Base-by-base conservation (phyloP, 2,329 filamentous ascomycete species). In the Hypoxylon sp. region DNA sequence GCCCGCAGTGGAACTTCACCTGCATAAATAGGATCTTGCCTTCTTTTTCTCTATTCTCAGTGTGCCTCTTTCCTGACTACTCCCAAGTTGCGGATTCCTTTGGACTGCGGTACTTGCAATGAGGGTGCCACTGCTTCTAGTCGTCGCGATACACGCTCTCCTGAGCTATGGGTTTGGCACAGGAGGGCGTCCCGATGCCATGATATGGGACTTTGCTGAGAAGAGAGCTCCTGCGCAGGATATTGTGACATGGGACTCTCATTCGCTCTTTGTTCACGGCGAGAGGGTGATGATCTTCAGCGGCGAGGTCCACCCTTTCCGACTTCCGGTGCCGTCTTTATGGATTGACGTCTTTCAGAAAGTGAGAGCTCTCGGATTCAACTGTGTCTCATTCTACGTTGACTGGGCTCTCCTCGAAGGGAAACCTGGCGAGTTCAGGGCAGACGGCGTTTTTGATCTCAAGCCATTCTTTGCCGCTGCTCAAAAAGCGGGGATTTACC, bases 391-490 rank as follows among this genome's bases (percentile, higher is more conserved):
- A 0, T 93, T 94, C 76, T 95, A 95, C 73, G 83, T 90, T 5
- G 86, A 94, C 71, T 96, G 92, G 93, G 91, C 90, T 2, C 80
- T 95, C 2, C 77, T 93, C 0, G 92, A 96, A 75, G 91, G 91
- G 2, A 89, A 90, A 63, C 88, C 83, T 0, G 92, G 91, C 0
- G 81, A 87, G 2, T 94, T 93, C 73, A 82, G 82, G 7, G 90
- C 88, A 0, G 87, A 92, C 1, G 92, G 91, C 0, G 83, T 94
- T 14, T 92, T 94, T 71, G 88, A 86, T 12, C 81, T 92, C 3
- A 85, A 92, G 68, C 88, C 89, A 0, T 94, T 96, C 78, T 94
- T 94, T 70, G 87, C 91, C 4, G 92, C 91, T 3, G 92, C 93
- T 0, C 82, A 84, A 19, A 79, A 91, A 67, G 89, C 91, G 5